Conservation (phyloP, 2,329 filamentous ascomycete species). For the Epichloe hybrida region DNA sequence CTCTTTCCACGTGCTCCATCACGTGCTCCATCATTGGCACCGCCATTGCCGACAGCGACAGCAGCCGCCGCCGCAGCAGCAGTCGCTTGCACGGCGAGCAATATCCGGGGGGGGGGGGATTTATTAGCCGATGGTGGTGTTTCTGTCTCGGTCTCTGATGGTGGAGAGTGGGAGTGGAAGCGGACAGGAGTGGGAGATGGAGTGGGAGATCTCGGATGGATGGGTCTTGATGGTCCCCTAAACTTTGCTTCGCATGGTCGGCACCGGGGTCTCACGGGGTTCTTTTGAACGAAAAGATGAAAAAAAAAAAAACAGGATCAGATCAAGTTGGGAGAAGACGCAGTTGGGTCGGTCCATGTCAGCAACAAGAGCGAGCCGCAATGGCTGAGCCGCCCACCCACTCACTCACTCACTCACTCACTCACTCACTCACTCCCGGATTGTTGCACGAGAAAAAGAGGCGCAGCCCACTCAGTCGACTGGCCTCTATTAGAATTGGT, state of each 20-base stretch:
- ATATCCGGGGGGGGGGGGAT: conserved; percentile 3
- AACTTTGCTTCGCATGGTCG: not conserved
- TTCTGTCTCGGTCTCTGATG: not conserved
- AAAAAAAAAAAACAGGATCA: not conserved
- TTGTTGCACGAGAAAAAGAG: not conserved
- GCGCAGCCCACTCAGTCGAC: too few relatives aligned
- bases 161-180: not conserved
- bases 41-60: conserved; percentile 1
- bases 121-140: not conserved
- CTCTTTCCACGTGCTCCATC: conserved; percentile 4
- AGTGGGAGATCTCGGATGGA: not conserved
- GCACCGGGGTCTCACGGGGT: not conserved
- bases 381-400: not conserved
- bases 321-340: not conserved
- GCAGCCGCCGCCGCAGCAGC: not conserved
- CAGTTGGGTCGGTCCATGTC: not conserved
- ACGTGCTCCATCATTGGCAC: conserved; percentile 5
- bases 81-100: not conserved
- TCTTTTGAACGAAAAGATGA: not conserved
- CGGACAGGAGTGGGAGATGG: not conserved
- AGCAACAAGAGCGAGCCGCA: not conserved
- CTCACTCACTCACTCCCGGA: not conserved
- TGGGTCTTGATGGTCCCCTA: not conserved
- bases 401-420: not conserved
- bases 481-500: too few relatives aligned